phyloP scores from a whole-genome alignment of 495 filamentous ascomycete genomes.

The Penicillium manginii region DNA sequence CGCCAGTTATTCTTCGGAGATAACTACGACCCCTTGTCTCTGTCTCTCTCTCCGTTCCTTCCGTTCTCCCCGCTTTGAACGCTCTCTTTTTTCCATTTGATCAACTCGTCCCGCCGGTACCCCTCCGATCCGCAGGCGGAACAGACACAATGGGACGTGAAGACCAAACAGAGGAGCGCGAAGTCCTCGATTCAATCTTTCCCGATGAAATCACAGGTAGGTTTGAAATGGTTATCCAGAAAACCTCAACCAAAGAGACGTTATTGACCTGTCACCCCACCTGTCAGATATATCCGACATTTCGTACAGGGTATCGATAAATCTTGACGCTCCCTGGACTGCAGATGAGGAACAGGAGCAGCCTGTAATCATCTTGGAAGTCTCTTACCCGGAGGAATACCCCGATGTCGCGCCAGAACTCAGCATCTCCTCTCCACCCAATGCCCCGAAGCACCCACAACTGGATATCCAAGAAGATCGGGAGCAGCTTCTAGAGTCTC shows the following conservation, averaged over 20 bases:
- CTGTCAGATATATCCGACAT: constrained; percentile 80
- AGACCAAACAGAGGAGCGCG: constrained; percentile 93
- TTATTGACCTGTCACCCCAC: constrained; percentile 6
- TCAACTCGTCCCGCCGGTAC: constrained; percentile 20
- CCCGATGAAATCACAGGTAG: constrained; percentile 94
- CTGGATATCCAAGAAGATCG: constrained; percentile 72
- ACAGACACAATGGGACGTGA: constrained; percentile 80
- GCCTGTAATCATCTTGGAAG: constrained; percentile 70
- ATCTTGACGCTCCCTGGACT: constrained; percentile 70
- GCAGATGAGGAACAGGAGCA: constrained; percentile 55
- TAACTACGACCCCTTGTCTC: neutral
- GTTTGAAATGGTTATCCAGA: neutral
- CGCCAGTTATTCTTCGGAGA: neutral
- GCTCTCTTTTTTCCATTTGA: neutral
- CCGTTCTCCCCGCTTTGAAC: neutral
- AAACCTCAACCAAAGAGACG: neutral
- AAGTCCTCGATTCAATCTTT: constrained; percentile 97
- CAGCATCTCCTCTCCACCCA: constrained; percentile 71
- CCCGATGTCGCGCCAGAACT: constrained; percentile 83
- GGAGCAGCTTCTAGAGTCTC: constrained; percentile 64
- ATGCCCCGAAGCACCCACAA: constrained; percentile 66
- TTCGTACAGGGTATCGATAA: constrained; percentile 81
- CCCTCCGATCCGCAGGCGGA: constrained; percentile 42
- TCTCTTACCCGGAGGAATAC: constrained; percentile 84
- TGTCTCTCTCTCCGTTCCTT: neutral